Evolutionary conservation across 345 rosid species (phyloP).

Genomic region (Brassica juncea): DNA sequence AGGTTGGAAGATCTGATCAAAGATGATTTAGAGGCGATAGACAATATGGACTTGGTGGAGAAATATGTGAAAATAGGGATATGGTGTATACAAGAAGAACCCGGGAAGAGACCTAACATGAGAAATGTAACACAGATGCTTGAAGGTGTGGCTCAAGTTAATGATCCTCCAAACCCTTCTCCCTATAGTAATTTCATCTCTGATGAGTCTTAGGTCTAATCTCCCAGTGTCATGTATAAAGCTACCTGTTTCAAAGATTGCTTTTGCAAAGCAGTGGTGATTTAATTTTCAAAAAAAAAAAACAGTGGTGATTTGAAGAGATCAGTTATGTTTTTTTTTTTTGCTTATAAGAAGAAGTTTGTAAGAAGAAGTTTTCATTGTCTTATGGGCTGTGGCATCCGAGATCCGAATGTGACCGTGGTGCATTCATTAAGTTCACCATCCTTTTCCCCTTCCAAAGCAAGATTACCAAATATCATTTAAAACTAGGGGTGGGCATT

Average conservation of each 20-base stretch:
- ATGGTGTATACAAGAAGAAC: conserved; percentile 66
- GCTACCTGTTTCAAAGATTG: too few species aligned
- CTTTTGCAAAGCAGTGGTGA: too few species aligned
- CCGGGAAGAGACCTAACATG: conserved; percentile 44
- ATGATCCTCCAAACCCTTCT: conserved; percentile 35
- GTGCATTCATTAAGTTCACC: conserved; percentile 42
- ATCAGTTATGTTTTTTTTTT: too few species aligned
- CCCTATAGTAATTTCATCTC: background rate
- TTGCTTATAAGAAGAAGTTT: background rate
- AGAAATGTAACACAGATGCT: conserved; percentile 47
- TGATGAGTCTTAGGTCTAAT: background rate
- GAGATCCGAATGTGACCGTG: conserved; percentile 4
- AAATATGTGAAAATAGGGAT: conserved; percentile 51
- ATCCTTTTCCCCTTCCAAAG: too few species aligned
- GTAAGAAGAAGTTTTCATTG: conserved; percentile 57
- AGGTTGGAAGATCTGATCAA: conserved; percentile 34
- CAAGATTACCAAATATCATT: too few species aligned
- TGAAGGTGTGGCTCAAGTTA: conserved; percentile 43
- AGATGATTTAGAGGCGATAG: conserved; percentile 46
- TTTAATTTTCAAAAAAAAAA: too few species aligned
- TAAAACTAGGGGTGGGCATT: conserved; percentile 36
- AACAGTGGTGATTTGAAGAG: too few species aligned
- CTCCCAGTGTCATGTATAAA: background rate
- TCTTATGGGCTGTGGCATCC: conserved; percentile 40
- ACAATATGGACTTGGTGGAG: conserved; percentile 40